phyloP scores from a whole-genome alignment of 345 rosid genomes.

The Pugionium dolabratum region DNA sequence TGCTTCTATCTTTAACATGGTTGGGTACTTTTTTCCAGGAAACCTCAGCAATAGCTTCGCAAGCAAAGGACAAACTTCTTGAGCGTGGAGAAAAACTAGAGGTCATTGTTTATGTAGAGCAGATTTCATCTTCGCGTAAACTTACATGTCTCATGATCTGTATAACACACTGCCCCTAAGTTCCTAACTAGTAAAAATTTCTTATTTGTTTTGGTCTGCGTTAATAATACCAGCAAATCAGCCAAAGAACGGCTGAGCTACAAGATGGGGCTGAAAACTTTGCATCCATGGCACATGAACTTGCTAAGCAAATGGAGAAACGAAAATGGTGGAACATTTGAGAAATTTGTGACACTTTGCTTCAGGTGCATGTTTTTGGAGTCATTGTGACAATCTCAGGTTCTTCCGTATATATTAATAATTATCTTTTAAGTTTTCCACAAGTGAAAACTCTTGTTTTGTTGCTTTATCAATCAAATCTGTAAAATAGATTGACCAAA shows the following conservation, averaged over 20 bases:
- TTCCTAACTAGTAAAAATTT: slow-evolving; percentile 28
- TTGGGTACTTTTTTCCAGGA: slow-evolving; percentile 47
- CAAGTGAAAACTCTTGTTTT: slow-evolving; percentile 16
- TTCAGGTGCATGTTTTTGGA: neutral
- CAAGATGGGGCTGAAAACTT: slow-evolving; percentile 76
- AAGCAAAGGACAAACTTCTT: slow-evolving; percentile 71
- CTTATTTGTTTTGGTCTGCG: neutral
- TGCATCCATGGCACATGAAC: slow-evolving; percentile 73
- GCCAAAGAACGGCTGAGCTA: slow-evolving; percentile 70
- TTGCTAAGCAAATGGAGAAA: slow-evolving; percentile 81
- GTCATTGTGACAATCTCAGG: slow-evolving; percentile 22
- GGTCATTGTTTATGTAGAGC: slow-evolving; percentile 41
- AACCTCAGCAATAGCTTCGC: slow-evolving; percentile 68
- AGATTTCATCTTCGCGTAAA: neutral
- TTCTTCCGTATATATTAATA: slow-evolving; percentile 28
- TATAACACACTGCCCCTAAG: neutral
- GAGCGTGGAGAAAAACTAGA: slow-evolving; percentile 80
- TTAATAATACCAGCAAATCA: slow-evolving; percentile 52
- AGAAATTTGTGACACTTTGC: slow-evolving; percentile 29
- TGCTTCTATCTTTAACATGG: slow-evolving; percentile 29
- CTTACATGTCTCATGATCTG: slow-evolving; percentile 12
- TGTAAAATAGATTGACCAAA: slow-evolving; percentile 34
- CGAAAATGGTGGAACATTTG: slow-evolving; percentile 87
- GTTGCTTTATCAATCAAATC: slow-evolving; percentile 9
- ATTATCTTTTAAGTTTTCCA: slow-evolving; percentile 13